Base-by-base conservation (phyloP, 2,329 filamentous ascomycete genomes). In the Trichoderma sp. region DNA sequence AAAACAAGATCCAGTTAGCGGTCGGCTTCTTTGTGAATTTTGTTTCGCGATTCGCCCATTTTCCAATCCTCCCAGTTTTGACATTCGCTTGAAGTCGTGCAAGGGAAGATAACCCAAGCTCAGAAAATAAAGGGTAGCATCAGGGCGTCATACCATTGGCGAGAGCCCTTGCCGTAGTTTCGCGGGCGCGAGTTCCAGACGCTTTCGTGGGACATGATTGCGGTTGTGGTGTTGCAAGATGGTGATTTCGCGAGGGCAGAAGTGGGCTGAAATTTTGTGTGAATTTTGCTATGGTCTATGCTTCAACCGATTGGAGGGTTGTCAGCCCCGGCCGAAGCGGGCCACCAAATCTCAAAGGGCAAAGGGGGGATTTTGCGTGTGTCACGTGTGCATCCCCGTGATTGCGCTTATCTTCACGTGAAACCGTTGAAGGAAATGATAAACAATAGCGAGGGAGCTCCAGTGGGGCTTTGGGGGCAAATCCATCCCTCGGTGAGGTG, bases 101-200 rank as follows among this genome's bases (percentile, higher is more conserved):
- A 50, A 63, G 20, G 36, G 59, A 61, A 68, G 9, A 39, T 32
- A 23, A n/a, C 23, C 43, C 15, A 30, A 55, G 43, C 17, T n/a
- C 17, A 26, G 26, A 36, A 64, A 66, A 71, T 66, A 59, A 47
- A 66, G 36, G 20, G 32, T 20, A 55, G 23, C 39, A 39, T 68
- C 47, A 26, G 57, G 70, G n/a, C 61, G 76, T 79, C 93, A 84
- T 94, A 98, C 95, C 95, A 98, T 84, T 87, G 85, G 86, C 95
- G 93, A 85, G 93, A 88, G 87, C 95, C 95, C 91, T 98, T 98
- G 89, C 95, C 95, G 90, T 97, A 97, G 85, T 86, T 94, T 86
- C 95, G 93, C 83, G 96, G 96, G 85, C 96, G 95, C 83, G 94
- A 97, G 92, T 97, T 97, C 95, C 95, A 99, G 88, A 98, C 94